phyloP scores from a whole-genome alignment of 2,329 filamentous ascomycete genomes.

The Zymoseptoria crescenta region DNA sequence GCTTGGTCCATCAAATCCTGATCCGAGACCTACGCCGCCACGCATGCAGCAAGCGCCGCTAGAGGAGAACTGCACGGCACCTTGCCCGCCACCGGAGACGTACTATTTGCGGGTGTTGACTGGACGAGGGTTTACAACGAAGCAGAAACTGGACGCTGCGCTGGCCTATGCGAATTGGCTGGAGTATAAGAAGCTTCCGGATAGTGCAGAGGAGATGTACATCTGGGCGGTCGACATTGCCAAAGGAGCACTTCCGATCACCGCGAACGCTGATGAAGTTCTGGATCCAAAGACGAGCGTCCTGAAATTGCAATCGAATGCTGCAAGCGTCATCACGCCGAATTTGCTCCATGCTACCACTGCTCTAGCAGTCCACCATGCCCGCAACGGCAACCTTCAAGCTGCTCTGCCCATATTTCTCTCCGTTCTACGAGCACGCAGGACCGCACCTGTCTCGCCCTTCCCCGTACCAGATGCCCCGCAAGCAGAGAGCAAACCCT shows the following conservation, averaged over 20 bases:
- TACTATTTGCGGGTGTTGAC: conserved; percentile 78
- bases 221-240: conserved; percentile 70
- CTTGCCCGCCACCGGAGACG: conserved; percentile 62
- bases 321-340: conserved; percentile 47
- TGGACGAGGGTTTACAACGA: conserved; percentile 68
- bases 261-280: conserved; percentile 28
- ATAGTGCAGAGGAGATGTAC: conserved; percentile 64
- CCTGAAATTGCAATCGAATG: conserved; percentile 40
- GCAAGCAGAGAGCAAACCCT: conserved; percentile 6
- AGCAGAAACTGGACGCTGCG: conserved; percentile 73
- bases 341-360: conserved; percentile 73
- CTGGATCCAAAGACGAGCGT: conserved; percentile 58
- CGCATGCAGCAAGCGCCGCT: conserved; percentile 55
- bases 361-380: conserved; percentile 69
- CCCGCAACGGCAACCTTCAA: conserved; percentile 57
- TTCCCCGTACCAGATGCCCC: conserved; percentile 26
- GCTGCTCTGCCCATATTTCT: conserved; percentile 75
- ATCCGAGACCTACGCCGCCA: conserved; percentile 63
- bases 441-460: conserved; percentile 45
- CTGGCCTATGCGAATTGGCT: conserved; percentile 79
- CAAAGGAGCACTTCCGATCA: conserved; percentile 42
- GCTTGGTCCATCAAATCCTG: conserved; percentile 74
- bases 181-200: conserved; percentile 62
- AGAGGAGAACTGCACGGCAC: conserved; percentile 66
- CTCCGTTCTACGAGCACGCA: conserved; percentile 72